Percentiles rank a stretch among this genome's conserved stretches.
Conservation (phyloP, 2,329 filamentous ascomycete genomes). For the Sclerotinia borealis region DNA sequence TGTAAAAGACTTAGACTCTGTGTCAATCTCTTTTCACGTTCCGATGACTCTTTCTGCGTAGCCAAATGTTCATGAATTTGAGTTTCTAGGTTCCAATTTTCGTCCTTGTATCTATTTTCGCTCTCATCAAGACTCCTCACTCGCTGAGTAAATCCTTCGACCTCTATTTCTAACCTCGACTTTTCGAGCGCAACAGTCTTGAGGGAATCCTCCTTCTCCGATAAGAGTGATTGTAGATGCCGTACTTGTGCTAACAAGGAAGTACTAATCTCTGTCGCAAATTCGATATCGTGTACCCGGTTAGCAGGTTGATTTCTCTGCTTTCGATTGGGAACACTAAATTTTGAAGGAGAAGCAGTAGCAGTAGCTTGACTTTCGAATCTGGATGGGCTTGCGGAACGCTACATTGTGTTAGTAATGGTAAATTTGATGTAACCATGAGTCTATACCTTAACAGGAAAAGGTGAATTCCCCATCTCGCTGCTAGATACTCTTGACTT, state of each 20-base stretch:
- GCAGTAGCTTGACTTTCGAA: conserved; percentile 79
- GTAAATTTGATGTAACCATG: conserved; percentile 9
- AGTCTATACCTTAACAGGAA: conserved; percentile 40
- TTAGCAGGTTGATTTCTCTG: conserved; percentile 84
- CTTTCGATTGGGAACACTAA: conserved; percentile 79
- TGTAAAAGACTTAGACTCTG: conserved; percentile 64
- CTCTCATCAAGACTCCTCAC: conserved; percentile 83
- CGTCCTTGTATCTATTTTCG: conserved; percentile 93
- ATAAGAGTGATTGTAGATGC: conserved; percentile 76
- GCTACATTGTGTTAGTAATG: conserved; percentile 39
- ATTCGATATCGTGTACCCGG: conserved; percentile 91
- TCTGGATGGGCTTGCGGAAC: conserved; percentile 65
- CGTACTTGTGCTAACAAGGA: conserved; percentile 91
- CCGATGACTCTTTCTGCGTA: conserved; percentile 66
- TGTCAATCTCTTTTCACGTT: conserved; percentile 76
- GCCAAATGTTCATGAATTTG: conserved; percentile 78
- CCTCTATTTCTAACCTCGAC: conserved; percentile 74
- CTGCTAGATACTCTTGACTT: conserved; percentile 75
- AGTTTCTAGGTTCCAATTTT: conserved; percentile 96
- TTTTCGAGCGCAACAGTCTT: conserved; percentile 70
- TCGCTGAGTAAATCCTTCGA: conserved; percentile 71
- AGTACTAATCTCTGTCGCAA: conserved; percentile 96
- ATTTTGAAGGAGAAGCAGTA: conserved; percentile 80
- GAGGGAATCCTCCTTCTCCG: conserved; percentile 82
- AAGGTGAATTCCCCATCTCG: conserved; percentile 46